Evolutionary conservation across 1,284 basidiomycete genomes (phyloP), one percentile per base, ranked within the genome.

Genomic region (Ganoderma resinaceum): DNA sequence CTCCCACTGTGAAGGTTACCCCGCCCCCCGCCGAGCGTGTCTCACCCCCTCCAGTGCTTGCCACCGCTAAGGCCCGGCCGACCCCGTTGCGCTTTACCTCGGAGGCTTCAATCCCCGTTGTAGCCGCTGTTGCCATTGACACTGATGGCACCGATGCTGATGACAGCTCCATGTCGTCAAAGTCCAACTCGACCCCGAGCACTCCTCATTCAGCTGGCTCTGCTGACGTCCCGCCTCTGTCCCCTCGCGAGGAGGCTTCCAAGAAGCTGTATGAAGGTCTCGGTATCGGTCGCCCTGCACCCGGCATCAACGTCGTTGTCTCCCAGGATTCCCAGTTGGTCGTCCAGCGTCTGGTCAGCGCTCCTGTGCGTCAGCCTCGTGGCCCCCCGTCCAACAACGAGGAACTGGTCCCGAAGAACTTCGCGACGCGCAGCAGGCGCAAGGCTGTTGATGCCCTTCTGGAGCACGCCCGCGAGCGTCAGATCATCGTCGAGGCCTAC

Each of bases 341-440:
- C 55, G 76, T 78, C 57, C 84, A 88, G 82, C 87, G 88, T 81
- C 78, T 89, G 80, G 83, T 84, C 69, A 91, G 89, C 78, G 87
- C 89, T 76, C 90, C 92, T 60, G 84, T 89, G 62, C 90, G 95
- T 80, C 95, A 96, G 84, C 95, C 95, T 71, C 87, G 88, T 69
- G 95, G 95, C 72, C 95, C 95, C 66, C 95, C 95, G 65, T 92
- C 92, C 33, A 92, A 92, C 77, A 87, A 89, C 67, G 93, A 95
- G 76, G 95, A 96, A 78, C 87, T 96, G 53, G 91, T 91, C n/a
- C 89, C 91, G 60, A 93, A 92, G 85, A 96, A 96, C 82, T 96
- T 96, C 82, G 94, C 95, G 20, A 89, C 89, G 29, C 87, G 93
- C 74, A 91, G 92, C 79, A 85, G 91, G 80, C 87, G 91, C 76